Evolutionary conservation across 2,329 filamentous ascomycete species (phyloP).

Genomic region (Pestalotiopsis sp.): DNA sequence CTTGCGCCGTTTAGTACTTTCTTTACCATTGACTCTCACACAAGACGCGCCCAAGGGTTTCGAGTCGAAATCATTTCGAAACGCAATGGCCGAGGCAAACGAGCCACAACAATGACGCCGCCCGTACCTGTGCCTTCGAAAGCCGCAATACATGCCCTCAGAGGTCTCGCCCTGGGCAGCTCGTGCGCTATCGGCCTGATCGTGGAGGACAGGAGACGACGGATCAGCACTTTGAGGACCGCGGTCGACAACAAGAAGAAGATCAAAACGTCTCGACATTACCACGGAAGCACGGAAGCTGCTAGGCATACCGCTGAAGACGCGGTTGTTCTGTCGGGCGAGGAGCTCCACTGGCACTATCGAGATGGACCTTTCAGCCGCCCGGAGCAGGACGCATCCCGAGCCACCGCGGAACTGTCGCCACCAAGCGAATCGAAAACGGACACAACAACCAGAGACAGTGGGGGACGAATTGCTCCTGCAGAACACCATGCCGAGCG

Average conservation of each 20-base stretch:
- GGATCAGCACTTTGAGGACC: slow-evolving; percentile 52
- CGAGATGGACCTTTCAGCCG: neutral
- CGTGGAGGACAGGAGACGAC: slow-evolving; percentile 58
- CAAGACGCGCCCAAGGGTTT: neutral
- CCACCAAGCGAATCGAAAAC: neutral
- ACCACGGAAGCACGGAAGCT: slow-evolving; percentile 25
- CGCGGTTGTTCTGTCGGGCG: slow-evolving; percentile 9
- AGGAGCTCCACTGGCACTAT: slow-evolving; percentile 23
- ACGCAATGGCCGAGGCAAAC: slow-evolving; percentile 20
- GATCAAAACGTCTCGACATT: slow-evolving; percentile 43
- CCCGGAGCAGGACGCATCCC: neutral
- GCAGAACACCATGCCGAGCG: neutral
- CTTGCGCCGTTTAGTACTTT: neutral
- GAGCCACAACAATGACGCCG: slow-evolving; percentile 41
- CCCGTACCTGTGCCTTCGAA: slow-evolving; percentile 55
- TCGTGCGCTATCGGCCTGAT: slow-evolving; percentile 59
- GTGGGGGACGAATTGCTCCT: neutral
- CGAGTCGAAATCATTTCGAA: neutral
- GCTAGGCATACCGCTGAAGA: slow-evolving; percentile 20
- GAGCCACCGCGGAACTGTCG: neutral
- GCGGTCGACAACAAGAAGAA: slow-evolving; percentile 56
- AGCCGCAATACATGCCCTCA: slow-evolving; percentile 57
- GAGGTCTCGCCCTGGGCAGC: slow-evolving; percentile 57
- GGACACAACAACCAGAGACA: neutral
- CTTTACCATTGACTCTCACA: slow-evolving; percentile 1